Evolutionary conservation across 2,329 filamentous ascomycete species (phyloP).

Genomic region (Neonectria coccinea): DNA sequence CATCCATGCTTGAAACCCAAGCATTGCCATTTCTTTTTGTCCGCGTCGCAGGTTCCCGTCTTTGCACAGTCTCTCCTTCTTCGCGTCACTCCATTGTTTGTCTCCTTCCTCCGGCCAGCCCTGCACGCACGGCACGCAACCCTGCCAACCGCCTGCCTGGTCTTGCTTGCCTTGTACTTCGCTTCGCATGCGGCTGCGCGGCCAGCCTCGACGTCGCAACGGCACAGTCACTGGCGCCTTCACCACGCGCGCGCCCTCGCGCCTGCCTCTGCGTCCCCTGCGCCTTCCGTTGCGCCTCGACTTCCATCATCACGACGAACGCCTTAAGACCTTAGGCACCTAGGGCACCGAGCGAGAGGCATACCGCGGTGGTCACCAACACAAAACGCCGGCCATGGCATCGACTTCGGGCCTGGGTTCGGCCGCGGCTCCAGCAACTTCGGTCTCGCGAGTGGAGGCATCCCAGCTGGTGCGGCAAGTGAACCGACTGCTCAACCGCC

Average conservation of each 20-base stretch:
- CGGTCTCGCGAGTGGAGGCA: slow-evolving; percentile 57
- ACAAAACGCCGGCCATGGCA: slow-evolving; percentile 36
- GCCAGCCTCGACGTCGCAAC: slow-evolving; percentile 34
- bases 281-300: slow-evolving; percentile 8
- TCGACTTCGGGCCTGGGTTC: slow-evolving; percentile 41
- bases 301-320: slow-evolving; percentile 2
- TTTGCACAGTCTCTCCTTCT: background rate
- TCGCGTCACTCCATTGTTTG: background rate
- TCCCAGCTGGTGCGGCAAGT: slow-evolving; percentile 58
- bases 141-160: slow-evolving; percentile 1
- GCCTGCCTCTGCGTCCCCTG: slow-evolving; percentile 20
- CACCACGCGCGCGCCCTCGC: slow-evolving; percentile 32
- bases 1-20: background rate
- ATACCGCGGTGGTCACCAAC: background rate
- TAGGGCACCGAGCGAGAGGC: background rate
- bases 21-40: slow-evolving; percentile 2
- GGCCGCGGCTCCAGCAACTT: slow-evolving; percentile 34
- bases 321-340: slow-evolving; percentile 16
- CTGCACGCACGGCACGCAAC: slow-evolving; percentile 15
- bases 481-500: slow-evolving; percentile 65
- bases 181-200: slow-evolving; percentile 39
- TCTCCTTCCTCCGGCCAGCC: slow-evolving; percentile 5
- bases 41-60: background rate
- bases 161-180: slow-evolving; percentile 39
- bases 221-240: slow-evolving; percentile 16